Evolutionary conservation across 1,139 yeast species (phyloP), one percentile per base, ranked within the genome.

Genomic region (Pichia kudriavzevii): DNA sequence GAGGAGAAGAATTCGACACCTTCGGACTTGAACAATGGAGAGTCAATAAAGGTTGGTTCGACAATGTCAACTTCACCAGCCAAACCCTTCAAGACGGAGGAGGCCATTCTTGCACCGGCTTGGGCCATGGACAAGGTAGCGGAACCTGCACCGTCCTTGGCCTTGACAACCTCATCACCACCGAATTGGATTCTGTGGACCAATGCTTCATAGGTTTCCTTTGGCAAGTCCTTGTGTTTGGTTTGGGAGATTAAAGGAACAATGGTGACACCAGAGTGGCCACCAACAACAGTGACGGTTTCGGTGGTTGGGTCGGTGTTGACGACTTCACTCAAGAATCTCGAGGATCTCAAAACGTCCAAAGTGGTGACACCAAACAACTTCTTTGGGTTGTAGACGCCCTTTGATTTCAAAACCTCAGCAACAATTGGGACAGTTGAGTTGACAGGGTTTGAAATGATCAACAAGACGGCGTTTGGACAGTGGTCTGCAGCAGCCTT

Each of bases 61-160:
- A 79, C 69, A 43, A 87, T 69, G 50, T 72, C 74, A 43, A 62
- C 61, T 56, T 78, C 79, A 55, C 93, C 91, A 31, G 70, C 69
- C 48, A 80, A 64, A 54, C 88, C 84, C 62, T 75, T 70, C 60
- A 91, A 73, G 45, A 91, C 88, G 34, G 94, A 73, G 61, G 80
- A 82, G 44, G 96, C 94, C 58, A 87, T 84, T 64, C 81, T 78
- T 58, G 93, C 93, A 67, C 96, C 97, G 40, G 97, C 98, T 61
- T 81, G 88, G 47, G 97, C 97, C 98, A 91, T 91, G 42, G 97
- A 88, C 59, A 91, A 73, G 48, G 98, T 91, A 55, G 97, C 98
- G 40, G 96, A 87, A 59, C 98, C 98, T 52, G 95, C 95, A 66
- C 98, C 98, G 58, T 83, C 79, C 77, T 91, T 91, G 55, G 97